phyloP scores from a whole-genome alignment of 2,329 filamentous ascomycete species.

The Colletotrichum truncatum region DNA sequence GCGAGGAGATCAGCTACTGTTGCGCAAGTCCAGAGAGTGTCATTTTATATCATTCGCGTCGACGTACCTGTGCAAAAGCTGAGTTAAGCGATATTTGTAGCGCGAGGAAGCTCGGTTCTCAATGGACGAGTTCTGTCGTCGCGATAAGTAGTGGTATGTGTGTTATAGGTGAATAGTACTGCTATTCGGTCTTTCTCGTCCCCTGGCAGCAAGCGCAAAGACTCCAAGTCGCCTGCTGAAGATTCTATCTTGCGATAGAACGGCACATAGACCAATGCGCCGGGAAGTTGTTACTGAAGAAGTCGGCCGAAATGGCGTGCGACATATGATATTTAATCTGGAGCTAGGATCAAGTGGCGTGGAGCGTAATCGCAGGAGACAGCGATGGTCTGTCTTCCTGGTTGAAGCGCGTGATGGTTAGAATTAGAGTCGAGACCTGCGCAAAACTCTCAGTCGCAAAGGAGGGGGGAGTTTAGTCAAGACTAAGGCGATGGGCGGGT shows the following conservation, averaged over 20 bases:
- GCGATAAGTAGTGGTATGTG: neutral
- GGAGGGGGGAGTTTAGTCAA: neutral
- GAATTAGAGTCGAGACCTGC: neutral
- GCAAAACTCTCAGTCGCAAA: conserved; percentile 5
- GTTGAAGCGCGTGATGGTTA: neutral
- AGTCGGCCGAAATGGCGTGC: conserved; percentile 18
- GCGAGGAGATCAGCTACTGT: conserved; percentile 4
- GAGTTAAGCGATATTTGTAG: neutral
- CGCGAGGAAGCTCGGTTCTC: neutral
- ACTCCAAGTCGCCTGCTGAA: conserved; percentile 70
- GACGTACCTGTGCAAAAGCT: conserved; percentile 10
- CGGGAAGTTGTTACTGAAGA: conserved; percentile 34
- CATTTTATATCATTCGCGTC: neutral
- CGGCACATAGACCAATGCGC: conserved; percentile 56
- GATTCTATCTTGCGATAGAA: conserved; percentile 46
- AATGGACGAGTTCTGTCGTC: neutral
- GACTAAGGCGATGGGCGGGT: neutral
- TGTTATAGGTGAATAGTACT: conserved; percentile 10
- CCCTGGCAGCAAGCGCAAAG: conserved; percentile 71
- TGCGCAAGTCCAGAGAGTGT: neutral
- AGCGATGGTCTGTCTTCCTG: conserved; percentile 1
- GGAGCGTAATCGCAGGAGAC: neutral
- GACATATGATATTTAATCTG: conserved; percentile 13
- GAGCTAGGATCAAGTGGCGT: neutral
- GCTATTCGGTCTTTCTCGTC: conserved; percentile 64